Conservation (phyloP, 441 rosid species). For the Populus hybrid region DNA sequence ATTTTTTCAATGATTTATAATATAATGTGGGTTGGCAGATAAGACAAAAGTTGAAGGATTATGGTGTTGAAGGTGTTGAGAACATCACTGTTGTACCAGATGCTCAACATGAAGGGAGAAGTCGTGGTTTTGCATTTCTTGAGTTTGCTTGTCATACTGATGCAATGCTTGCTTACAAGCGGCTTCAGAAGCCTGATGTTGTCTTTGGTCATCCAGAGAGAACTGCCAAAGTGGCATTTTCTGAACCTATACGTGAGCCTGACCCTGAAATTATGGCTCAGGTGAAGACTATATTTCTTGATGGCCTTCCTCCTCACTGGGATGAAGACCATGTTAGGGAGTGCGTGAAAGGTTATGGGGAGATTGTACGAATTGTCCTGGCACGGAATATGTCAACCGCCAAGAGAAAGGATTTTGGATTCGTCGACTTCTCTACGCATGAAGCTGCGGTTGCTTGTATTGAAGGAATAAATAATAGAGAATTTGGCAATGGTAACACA, state of each 20-base stretch:
- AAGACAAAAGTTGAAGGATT: conserved; percentile 57
- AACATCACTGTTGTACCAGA: conserved; percentile 59
- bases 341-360: conserved; percentile 40
- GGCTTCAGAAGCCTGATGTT: conserved; percentile 74
- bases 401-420: conserved; percentile 68
- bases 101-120: conserved; percentile 59
- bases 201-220: conserved; percentile 63
- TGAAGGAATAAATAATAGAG: conserved; percentile 46
- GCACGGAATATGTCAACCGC: conserved; percentile 68
- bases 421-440: conserved; percentile 55
- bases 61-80: conserved; percentile 53
- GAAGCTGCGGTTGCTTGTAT: conserved; percentile 58
- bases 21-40: conserved; percentile 38
- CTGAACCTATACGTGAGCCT: conserved; percentile 65
- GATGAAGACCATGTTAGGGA: conserved; percentile 54
- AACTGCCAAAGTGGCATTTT: conserved; percentile 73
- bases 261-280: conserved; percentile 73
- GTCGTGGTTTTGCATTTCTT: conserved; percentile 73
- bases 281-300: conserved; percentile 64
- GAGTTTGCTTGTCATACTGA: conserved; percentile 62
- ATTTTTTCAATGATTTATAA: conserved; percentile 18
- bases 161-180: conserved; percentile 62
- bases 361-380: conserved; percentile 44
- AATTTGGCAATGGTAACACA: conserved; percentile 36
- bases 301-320: conserved; percentile 70